Conservation (phyloP, 192 early-diverging fungal species). For the Dissophora globulifera region DNA sequence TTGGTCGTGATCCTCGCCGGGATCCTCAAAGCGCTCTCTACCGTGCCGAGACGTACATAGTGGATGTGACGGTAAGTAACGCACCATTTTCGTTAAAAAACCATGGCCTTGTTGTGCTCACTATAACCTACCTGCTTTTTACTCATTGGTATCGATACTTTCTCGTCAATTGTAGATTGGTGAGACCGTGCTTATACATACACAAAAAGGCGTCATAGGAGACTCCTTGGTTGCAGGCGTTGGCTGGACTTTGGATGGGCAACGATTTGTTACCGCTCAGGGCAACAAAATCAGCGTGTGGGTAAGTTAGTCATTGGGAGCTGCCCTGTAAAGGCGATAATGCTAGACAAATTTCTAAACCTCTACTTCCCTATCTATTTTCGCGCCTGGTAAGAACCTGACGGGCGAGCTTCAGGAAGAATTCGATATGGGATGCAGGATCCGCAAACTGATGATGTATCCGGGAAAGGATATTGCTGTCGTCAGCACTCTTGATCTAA, state of each 20-base stretch:
- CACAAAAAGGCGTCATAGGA: constrained; percentile 2
- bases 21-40: constrained; percentile 4
- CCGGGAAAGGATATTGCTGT: constrained; percentile 30
- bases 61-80: not conserved
- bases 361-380: not conserved
- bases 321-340: not conserved
- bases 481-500: not conserved
- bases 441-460: constrained; percentile 17
- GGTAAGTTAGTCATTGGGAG: constrained; percentile 21
- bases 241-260: constrained; percentile 29
- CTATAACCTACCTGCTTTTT: not conserved
- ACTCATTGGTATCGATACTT: not conserved
- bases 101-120: not conserved
- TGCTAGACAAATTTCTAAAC: not conserved
- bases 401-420: constrained; percentile 25
- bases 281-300: constrained; percentile 10
- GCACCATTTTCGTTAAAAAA: not conserved
- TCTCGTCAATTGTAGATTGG: constrained; percentile 15
- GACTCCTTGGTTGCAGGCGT: constrained; percentile 20
- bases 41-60: not conserved
- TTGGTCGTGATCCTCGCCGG: constrained; percentile 32
- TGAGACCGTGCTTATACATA: constrained; percentile 18
- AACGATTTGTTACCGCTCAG: constrained; percentile 31
- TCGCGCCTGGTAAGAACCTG: constrained; percentile 30
- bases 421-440: not conserved